Percentiles rank a stretch among this genome's conserved stretches.
These are phyloP conservation scores for Tuber magnatum DNA, from an alignment of 495 filamentous ascomycete species.

Conservation along the genomic window DNA sequence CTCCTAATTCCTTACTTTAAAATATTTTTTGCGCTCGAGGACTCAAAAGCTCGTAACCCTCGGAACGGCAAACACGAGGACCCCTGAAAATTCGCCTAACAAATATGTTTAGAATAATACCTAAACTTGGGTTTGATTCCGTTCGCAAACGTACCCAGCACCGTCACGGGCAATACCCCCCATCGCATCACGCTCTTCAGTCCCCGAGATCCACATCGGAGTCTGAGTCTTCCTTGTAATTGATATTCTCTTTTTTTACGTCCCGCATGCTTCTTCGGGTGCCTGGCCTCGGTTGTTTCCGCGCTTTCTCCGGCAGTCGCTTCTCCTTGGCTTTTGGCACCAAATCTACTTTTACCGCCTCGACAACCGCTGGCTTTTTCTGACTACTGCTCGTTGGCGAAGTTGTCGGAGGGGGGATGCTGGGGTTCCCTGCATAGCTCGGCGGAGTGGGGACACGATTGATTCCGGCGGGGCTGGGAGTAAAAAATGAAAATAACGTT, in stretches of 20 bases:
- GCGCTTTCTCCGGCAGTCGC: constrained; percentile 21
- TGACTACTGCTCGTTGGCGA: background rate
- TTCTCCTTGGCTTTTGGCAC: constrained; percentile 24
- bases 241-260: constrained; percentile 30
- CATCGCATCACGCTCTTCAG: background rate
- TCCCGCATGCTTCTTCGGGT: constrained; percentile 30
- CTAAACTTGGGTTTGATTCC: background rate
- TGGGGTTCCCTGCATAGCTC: background rate
- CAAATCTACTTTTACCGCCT: constrained; percentile 19
- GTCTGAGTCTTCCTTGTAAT: constrained; percentile 34
- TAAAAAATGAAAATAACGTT: constrained; percentile 31
- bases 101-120: background rate
- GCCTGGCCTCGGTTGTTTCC: constrained; percentile 20
- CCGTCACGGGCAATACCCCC: background rate
- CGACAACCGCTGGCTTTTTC: background rate
- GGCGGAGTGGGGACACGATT: background rate
- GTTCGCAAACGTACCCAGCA: background rate
- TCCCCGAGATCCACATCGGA: constrained; percentile 33
- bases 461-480: background rate
- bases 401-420: background rate
- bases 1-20: background rate
- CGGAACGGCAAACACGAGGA: background rate
- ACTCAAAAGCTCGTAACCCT: background rate
- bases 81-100: background rate
- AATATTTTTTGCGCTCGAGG: background rate